Evolutionary conservation across 2,329 filamentous ascomycete species (phyloP).

Genomic region (Calonectria leucothoes): DNA sequence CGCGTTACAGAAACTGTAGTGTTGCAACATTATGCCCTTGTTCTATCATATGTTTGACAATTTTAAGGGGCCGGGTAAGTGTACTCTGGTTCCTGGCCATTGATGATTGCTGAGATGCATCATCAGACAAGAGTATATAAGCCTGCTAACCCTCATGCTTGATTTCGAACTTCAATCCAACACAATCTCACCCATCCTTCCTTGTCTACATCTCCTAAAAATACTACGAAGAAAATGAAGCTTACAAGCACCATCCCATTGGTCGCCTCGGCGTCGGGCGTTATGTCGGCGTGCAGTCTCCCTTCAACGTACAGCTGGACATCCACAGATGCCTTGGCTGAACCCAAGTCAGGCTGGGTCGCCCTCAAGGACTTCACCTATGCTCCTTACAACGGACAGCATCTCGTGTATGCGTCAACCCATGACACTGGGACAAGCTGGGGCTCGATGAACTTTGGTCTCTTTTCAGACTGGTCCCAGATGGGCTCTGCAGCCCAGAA

Average conservation of each 20-base stretch:
- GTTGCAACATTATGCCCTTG: background rate
- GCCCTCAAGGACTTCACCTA: conserved; percentile 71
- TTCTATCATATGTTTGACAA: background rate
- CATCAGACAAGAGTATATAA: background rate
- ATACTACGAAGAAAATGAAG: background rate
- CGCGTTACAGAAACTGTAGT: background rate
- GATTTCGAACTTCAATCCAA: background rate
- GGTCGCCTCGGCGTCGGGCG: background rate
- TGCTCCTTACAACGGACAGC: conserved; percentile 65
- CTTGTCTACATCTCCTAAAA: background rate
- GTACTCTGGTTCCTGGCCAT: background rate
- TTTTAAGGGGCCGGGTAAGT: background rate
- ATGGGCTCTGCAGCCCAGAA: conserved; percentile 66
- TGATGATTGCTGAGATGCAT: background rate
- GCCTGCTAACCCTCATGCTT: background rate
- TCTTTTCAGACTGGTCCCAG: conserved; percentile 64
- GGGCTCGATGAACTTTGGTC: conserved; percentile 69
- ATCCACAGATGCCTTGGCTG: conserved; percentile 18
- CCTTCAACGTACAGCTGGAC: conserved; percentile 26
- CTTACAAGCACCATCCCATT: background rate
- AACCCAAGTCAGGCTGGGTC: conserved; percentile 24
- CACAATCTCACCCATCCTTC: background rate
- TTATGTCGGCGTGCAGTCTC: conserved; percentile 15
- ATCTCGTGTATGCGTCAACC: conserved; percentile 70
- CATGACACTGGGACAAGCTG: conserved; percentile 56